These are phyloP conservation scores for Quercus suber DNA, from an alignment of 306 rosid genomes.

Conservation along the genomic window DNA sequence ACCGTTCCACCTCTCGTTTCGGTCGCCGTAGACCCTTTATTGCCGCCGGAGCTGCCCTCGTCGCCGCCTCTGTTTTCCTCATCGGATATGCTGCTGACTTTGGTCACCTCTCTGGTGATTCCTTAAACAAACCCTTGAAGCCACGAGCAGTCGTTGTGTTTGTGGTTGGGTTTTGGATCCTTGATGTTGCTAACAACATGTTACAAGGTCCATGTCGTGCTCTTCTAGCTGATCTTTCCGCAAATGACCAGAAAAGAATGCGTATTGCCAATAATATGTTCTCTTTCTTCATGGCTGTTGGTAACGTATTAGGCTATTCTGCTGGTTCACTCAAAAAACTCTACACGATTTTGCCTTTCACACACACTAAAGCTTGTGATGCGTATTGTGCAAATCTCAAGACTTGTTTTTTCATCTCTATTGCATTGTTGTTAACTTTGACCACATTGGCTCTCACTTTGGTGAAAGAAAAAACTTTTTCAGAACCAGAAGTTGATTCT, in stretches of 20 bases:
- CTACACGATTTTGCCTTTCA: conserved; percentile 52
- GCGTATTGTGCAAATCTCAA: conserved; percentile 77
- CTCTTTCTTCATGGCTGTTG: conserved; percentile 86
- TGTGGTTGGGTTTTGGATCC: conserved; percentile 77
- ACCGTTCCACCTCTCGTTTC: conserved; percentile 73
- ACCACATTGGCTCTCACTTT: conserved; percentile 30
- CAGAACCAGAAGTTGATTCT: background rate
- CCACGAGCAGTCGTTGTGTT: conserved; percentile 62
- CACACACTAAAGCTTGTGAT: conserved; percentile 63
- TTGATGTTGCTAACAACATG: conserved; percentile 81
- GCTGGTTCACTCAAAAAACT: conserved; percentile 62
- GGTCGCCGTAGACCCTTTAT: conserved; percentile 96
- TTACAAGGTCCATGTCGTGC: conserved; percentile 76
- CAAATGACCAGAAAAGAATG: conserved; percentile 43
- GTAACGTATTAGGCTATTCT: conserved; percentile 71
- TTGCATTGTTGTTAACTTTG: conserved; percentile 32
- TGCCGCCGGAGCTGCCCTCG: conserved; percentile 44
- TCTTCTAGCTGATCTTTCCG: conserved; percentile 62
- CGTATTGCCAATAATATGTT: conserved; percentile 45
- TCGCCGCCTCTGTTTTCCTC: conserved; percentile 63
- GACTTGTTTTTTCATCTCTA: conserved; percentile 71
- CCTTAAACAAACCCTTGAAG: background rate
- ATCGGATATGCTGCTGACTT: conserved; percentile 87
- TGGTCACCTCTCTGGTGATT: conserved; percentile 59
- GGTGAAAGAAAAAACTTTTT: conserved; percentile 39